Base-by-base conservation (phyloP, 148 eudicot species). In the Hydrangea macrophylla region DNA sequence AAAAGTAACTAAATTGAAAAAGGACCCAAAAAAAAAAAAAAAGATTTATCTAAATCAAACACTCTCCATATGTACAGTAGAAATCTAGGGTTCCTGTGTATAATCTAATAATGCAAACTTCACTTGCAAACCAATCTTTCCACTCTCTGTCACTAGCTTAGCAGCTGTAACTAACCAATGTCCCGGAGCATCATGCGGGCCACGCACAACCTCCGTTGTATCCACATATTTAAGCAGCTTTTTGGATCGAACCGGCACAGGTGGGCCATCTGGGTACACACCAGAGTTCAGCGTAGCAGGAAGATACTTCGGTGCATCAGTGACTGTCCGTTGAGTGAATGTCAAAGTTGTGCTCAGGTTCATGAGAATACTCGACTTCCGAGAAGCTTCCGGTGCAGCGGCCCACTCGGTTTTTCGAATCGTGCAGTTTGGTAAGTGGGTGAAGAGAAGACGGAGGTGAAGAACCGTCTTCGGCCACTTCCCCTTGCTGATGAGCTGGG, bases 91-190 rank as follows among this genome's bases (percentile, higher is more conserved):
- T 70, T 78, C 84, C 68, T 70, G 57, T 31, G 76, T 64, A 79
- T 86, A 90, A 73, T 93, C 95, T 67, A 93, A 70, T 33, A 93
- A 72, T 0, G 95, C 89, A 79, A 88, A 93, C 82, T 93, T 93
- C 37, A 86, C 96, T 55, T 88, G 90, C 70, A 90, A 71, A 48
- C 92, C 86, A 58, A 93, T 86, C 72, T 88, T 93, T 70, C 96
- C 98, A 56, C 84, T 82, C 17, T 93, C 98, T 0, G 70, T 59
- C 62, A 85, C 88, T 58, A 93, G 84, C 79, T 81, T 90, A 40
- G 95, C 98, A 11, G 92, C 98, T 1, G 86, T 88, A 24, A 93
- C 98, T 69, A 93, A 55, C 96, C 98, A 93, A 78, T 93, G 96
- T 12, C 98, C 98, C 1, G 98, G 98, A 30, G 77, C 74, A 62